Evolutionary conservation across 352 stramenopile species (phyloP).

Genomic region (Phytophthora sansomeana): DNA sequence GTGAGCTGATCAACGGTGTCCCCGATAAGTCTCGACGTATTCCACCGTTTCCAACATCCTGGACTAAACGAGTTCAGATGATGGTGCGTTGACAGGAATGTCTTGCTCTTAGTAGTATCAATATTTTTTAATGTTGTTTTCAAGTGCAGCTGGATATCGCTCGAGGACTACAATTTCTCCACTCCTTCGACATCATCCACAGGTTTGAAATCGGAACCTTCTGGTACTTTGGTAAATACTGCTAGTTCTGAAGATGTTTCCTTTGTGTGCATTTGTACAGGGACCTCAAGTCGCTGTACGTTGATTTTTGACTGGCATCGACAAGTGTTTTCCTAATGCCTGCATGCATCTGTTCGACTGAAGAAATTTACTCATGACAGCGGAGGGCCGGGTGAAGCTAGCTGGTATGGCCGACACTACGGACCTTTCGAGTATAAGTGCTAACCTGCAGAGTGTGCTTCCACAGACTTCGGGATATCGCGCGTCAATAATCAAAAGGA

Average conservation of each 20-base stretch:
- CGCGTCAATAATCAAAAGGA: conserved; percentile 57
- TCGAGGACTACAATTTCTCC: conserved; percentile 75
- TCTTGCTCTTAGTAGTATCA: neutral
- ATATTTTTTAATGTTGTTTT: conserved; percentile 5
- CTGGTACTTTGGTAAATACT: neutral
- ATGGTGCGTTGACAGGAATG: conserved; percentile 49
- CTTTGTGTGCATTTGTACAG: conserved; percentile 25
- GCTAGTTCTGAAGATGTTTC: neutral
- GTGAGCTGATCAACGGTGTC: conserved; percentile 79
- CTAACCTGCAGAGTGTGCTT: neutral
- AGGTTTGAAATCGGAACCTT: conserved; percentile 35
- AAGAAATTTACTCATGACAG: conserved; percentile 81
- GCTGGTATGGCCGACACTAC: conserved; percentile 41
- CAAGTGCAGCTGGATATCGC: conserved; percentile 64
- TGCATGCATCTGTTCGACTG: neutral
- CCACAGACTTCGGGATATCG: conserved; percentile 82
- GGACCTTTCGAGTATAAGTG: neutral
- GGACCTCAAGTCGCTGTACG: conserved; percentile 85
- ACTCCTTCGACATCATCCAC: conserved; percentile 87
- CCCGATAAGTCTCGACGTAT: conserved; percentile 62
- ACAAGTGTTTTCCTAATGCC: neutral
- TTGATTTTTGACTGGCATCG: conserved; percentile 2
- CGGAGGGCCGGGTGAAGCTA: conserved; percentile 77
- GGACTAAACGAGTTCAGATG: conserved; percentile 82
- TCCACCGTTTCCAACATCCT: conserved; percentile 70